phyloP scores from a whole-genome alignment of 2,329 filamentous ascomycete genomes.

The Aspergillus sp. region DNA sequence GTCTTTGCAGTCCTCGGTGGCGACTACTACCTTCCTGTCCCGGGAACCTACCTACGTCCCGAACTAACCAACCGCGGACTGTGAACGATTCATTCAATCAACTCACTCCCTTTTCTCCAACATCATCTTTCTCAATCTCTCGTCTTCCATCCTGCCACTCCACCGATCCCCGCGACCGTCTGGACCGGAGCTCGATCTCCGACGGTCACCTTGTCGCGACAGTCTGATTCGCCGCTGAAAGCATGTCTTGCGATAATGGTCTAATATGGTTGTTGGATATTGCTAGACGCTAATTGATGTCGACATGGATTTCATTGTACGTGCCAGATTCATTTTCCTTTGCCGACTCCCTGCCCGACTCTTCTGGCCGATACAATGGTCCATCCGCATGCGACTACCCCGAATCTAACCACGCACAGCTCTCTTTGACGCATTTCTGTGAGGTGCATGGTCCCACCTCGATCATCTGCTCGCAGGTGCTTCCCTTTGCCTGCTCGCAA shows the following conservation, averaged over 20 bases:
- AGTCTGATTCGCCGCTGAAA: constrained; percentile 17
- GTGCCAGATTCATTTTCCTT: constrained; percentile 24
- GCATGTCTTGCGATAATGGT: constrained; percentile 35
- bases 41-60: neutral
- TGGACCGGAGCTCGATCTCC: too few species aligned
- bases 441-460: constrained; percentile 62
- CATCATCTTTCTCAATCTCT: constrained; percentile 1
- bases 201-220: too few species aligned
- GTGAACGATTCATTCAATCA: too few species aligned
- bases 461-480: constrained; percentile 61
- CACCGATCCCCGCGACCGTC: too few species aligned
- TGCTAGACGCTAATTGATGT: constrained; percentile 26
- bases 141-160: too few species aligned
- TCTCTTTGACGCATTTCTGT: constrained; percentile 63
- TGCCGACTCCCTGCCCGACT: too few species aligned
- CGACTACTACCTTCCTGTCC: neutral
- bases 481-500: constrained; percentile 53
- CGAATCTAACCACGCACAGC: constrained; percentile 36
- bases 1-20: constrained; percentile 18
- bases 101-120: too few species aligned
- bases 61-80: too few species aligned
- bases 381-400: neutral
- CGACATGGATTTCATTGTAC: constrained; percentile 47
- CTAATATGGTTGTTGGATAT: constrained; percentile 26
- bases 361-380: neutral